Base-by-base conservation (phyloP, 169 alveolate species). In the Plasmodium ovale region DNA sequence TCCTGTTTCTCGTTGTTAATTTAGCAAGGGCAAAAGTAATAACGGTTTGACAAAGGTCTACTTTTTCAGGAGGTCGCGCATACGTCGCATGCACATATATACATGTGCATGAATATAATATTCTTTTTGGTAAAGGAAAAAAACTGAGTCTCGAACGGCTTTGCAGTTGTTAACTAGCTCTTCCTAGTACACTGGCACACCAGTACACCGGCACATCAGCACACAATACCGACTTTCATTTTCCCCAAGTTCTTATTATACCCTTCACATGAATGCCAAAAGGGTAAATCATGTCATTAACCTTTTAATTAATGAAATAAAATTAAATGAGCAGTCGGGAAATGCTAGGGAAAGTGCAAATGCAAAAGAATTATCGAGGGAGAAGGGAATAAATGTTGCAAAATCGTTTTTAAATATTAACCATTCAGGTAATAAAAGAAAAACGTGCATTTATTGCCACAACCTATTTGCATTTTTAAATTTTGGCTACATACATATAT, bases 241-340 rank as follows among this genome's bases (percentile, higher is more conserved):
- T 29, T n/a, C 23, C 16, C 10, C 16, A 29, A 23, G 7, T 25
- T 69, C 51, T 3, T 51, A 25, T 67, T 60, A 19, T 64, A 33
- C 37, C 9, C 51, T 49, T 69, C 89, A 59, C 35, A 79, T 79
- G 89, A 79, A 67, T 67, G 19, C 64, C 33, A 79, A 65, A 29
- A 58, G 42, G 60, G 72, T 67, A 65, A 79, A 79, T 65, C 62
- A 79, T 65, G 89, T 79, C 29, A 62, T 79, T 35, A 79, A 69
- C 39, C 89, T 79, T 67, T 54, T 79, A 70, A 79, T 79, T 35
- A 65, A 79, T 69, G 89, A 79, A 79, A 79, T 79, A 65, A 79
- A 79, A 65, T 27, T 70, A 25, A 79, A 64, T 42, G 89, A 79
- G 42, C 77, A 12, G 23, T 39, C 79, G 51, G 89, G 65, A 64